Evolutionary conservation across 2,329 filamentous ascomycete genomes (phyloP).

Genomic region (Polytolypa hystricis): DNA sequence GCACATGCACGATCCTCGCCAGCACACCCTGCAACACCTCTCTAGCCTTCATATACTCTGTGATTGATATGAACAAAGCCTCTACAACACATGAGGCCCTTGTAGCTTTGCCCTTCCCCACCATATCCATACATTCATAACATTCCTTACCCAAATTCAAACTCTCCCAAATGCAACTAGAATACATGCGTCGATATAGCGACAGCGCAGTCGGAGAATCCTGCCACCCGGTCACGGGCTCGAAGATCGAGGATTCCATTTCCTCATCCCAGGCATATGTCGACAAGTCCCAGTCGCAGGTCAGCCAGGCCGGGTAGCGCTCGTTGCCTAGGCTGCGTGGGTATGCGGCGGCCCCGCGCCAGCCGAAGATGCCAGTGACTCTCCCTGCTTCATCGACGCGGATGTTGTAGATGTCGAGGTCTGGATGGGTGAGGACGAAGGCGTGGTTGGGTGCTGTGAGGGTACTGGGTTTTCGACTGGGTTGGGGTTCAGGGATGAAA

Average conservation of each 20-base stretch:
- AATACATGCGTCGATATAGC: background rate
- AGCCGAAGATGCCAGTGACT: conserved; percentile 9
- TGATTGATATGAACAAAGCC: conserved; percentile 7
- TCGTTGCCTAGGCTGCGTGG: conserved; percentile 9
- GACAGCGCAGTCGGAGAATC: conserved; percentile 6
- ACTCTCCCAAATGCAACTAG: background rate
- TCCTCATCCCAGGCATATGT: conserved; percentile 10
- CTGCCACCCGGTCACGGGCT: conserved; percentile 7
- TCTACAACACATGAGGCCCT: conserved; percentile 7
- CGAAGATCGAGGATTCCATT: conserved; percentile 6
- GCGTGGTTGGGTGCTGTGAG: conserved; percentile 2
- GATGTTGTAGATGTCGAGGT: conserved; percentile 7
- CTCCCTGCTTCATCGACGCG: conserved; percentile 9
- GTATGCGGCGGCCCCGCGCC: conserved; percentile 8
- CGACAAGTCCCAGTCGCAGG: conserved; percentile 9
- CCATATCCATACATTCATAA: conserved; percentile 3
- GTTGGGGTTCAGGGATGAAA: no score
- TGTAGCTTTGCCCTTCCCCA: conserved; percentile 1
- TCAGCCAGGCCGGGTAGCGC: conserved; percentile 10
- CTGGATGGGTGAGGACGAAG: conserved; percentile 7
- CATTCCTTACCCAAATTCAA: background rate
- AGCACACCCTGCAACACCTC: conserved; percentile 7
- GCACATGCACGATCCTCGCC: conserved; percentile 6
- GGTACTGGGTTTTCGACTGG: no score
- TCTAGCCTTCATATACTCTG: conserved; percentile 5